Evolutionary conservation across 2,329 filamentous ascomycete genomes (phyloP), one percentile per base, ranked within the genome.

Genomic region (Pleomassaria siparia): DNA sequence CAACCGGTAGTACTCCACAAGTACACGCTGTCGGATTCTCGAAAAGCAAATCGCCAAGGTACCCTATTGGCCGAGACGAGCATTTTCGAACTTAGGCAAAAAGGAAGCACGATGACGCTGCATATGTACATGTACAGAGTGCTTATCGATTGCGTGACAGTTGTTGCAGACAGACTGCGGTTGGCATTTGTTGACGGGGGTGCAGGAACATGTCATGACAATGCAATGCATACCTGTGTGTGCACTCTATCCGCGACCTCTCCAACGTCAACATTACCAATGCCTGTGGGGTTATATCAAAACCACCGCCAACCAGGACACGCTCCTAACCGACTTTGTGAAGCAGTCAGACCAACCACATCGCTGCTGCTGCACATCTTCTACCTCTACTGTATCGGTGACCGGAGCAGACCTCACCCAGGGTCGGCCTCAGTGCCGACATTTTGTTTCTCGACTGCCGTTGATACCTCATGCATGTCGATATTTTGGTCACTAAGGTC

Each of bases 1-100:
- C 63, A 64, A 65, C 61, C 62, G 62, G 64, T 51, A 60, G 56
- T 50, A 47, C 64, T 67, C 64, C 64, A 59, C 53, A 40, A 21
- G 21, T 7, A 40, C 8, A 40, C 7, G 13, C 36, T n/a, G n/a
- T 40, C 36, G 5, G 20, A 26, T 40, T 26, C 4, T 24, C 21
- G 36, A 26, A 15, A 25, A n/a, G n/a, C n/a, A n/a, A n/a, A n/a
- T n/a, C n/a, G n/a, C n/a, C n/a, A 29, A 4, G 4, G 22, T 9
- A 28, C 18, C 37, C 24, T 24, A 40, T 40, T 40, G 10, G 37
- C 37, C 15, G n/a, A 28, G 18, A 28, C 15, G 13, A 28, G n/a
- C 15, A 28, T 29, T 28, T 15, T 16, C 29, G 22, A 21, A 40
- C 37, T 40, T 28, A 40, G 37, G 37, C 37, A 29, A n/a, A 29